Evolutionary conservation across 345 rosid genomes (phyloP).

Genomic region (Murraya koenigii): DNA sequence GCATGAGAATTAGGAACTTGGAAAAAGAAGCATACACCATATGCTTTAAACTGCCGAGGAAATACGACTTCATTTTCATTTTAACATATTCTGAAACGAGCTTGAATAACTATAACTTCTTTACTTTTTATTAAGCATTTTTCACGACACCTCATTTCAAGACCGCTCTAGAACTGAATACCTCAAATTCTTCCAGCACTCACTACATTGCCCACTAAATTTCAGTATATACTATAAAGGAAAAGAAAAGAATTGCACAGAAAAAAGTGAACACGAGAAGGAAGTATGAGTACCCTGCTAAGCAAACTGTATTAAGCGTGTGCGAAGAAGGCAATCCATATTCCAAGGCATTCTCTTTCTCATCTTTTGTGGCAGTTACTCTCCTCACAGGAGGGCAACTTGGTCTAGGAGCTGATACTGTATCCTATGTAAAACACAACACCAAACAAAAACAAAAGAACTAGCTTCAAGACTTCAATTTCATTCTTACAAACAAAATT

Average conservation of each 20-base stretch:
- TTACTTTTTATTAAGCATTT: neutral
- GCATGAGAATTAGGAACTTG: neutral
- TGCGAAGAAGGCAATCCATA: constrained; percentile 99
- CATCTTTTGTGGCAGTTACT: constrained; percentile 86
- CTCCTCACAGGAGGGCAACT: constrained; percentile 88
- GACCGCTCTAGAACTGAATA: neutral
- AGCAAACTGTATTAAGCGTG: constrained; percentile 89
- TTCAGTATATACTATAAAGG: neutral
- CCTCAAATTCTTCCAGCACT: neutral
- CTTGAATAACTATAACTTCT: neutral
- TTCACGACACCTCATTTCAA: neutral
- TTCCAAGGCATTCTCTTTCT: constrained; percentile 94
- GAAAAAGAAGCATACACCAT: neutral
- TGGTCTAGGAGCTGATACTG: constrained; percentile 93
- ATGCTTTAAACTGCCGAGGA: neutral
- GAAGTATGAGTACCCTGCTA: constrained; percentile 66
- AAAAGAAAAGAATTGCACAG: neutral
- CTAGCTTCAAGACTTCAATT: constrained; percentile 1
- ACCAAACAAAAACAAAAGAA: constrained; percentile 7
- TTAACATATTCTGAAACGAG: neutral
- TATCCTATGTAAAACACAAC: constrained; percentile 54
- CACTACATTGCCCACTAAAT: neutral
- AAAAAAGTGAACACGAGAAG: neutral
- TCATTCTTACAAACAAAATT: constrained; percentile 1
- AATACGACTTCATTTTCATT: constrained; percentile 3